phyloP scores from a whole-genome alignment of 2,329 filamentous ascomycete genomes.

The Cryphonectria naterciae region DNA sequence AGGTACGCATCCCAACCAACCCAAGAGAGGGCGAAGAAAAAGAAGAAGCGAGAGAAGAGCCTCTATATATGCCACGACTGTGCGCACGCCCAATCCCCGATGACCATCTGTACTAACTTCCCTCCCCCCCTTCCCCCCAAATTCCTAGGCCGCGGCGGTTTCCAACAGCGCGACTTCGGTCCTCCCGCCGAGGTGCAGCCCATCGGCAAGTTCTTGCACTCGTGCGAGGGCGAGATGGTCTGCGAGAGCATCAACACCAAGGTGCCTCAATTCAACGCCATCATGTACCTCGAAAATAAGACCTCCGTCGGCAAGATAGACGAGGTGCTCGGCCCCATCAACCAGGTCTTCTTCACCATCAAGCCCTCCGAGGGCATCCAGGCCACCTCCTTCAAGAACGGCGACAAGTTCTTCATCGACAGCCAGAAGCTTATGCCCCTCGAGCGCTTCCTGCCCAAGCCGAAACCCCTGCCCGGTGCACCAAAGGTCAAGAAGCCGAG shows the following conservation, averaged over 20 bases:
- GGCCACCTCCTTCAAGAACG: conserved; percentile 89
- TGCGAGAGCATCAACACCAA: conserved; percentile 95
- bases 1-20: conserved; percentile 36
- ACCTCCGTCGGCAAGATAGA: conserved; percentile 94
- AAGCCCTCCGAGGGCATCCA: conserved; percentile 97
- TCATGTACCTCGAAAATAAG: conserved; percentile 99
- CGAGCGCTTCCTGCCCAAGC: conserved; percentile 95
- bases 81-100: not conserved
- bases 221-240: conserved; percentile 96
- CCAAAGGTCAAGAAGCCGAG: conserved; percentile 60
- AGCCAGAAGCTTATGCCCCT: conserved; percentile 92
- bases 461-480: conserved; percentile 70
- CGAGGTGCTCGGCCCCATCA: conserved; percentile 95
- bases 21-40: not conserved
- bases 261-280: conserved; percentile 98
- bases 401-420: conserved; percentile 97
- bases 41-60: conserved; percentile 41
- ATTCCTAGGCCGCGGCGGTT: conserved; percentile 61
- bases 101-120: conserved; percentile 18
- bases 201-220: conserved; percentile 93
- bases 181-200: conserved; percentile 70
- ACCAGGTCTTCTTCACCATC: conserved; percentile 97
- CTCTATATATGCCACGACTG: not conserved
- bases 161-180: conserved; percentile 61
- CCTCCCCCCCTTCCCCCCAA: not conserved